Conservation (phyloP, 1,139 yeast species). For the Cylindricascospora bacillispora region DNA sequence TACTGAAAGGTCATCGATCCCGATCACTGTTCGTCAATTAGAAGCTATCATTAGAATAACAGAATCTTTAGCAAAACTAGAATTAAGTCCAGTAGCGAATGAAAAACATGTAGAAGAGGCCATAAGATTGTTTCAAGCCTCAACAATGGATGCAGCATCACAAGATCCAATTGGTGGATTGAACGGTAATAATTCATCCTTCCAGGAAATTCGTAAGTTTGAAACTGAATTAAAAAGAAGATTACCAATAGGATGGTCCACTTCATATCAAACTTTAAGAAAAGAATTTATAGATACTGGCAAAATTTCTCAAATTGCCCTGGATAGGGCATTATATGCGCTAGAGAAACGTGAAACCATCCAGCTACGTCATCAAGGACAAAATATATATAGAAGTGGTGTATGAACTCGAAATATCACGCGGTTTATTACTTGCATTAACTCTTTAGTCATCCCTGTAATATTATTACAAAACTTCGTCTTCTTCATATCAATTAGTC, state of each 20-base stretch:
- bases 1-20: slow-evolving; percentile 87
- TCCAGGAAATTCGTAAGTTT: slow-evolving; percentile 63
- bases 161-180: slow-evolving; percentile 49
- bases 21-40: slow-evolving; percentile 92
- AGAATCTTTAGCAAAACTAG: slow-evolving; percentile 83
- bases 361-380: slow-evolving; percentile 80
- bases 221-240: slow-evolving; percentile 82
- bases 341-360: slow-evolving; percentile 80
- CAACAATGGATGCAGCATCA: slow-evolving; percentile 95
- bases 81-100: slow-evolving; percentile 70
- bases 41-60: slow-evolving; percentile 96
- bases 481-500: too few species aligned
- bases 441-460: slow-evolving; percentile 1
- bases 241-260: slow-evolving; percentile 93
- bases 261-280: slow-evolving; percentile 72
- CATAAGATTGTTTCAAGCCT: slow-evolving; percentile 82
- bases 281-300: slow-evolving; percentile 73
- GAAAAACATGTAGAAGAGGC: slow-evolving; percentile 94
- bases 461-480: background rate
- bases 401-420: slow-evolving; percentile 30
- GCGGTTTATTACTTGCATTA: background rate
- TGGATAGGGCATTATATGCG: slow-evolving; percentile 72
- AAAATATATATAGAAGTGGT: slow-evolving; percentile 71
- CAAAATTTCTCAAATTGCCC: slow-evolving; percentile 53
- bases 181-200: slow-evolving; percentile 35